Percentiles rank a stretch among this genome's conserved stretches.
Conservation (phyloP, 78 protist genomes). For the slime mould (Dictyostelium discoideum) region DNA sequence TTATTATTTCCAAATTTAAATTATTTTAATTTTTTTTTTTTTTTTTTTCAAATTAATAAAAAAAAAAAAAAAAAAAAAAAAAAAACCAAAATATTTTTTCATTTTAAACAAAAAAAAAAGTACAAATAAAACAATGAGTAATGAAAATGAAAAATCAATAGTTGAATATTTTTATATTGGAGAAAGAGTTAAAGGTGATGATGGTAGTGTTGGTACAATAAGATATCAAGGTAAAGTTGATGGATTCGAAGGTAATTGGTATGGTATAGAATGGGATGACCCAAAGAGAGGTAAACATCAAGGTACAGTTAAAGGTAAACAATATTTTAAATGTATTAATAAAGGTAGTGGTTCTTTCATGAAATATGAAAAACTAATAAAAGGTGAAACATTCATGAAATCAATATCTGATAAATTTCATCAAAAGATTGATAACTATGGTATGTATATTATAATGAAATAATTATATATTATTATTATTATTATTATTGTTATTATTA, state of each 20-base stretch:
- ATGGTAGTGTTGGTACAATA: slow-evolving; percentile 36
- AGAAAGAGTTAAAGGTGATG: slow-evolving; percentile 52
- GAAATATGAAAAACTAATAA: slow-evolving; percentile 32
- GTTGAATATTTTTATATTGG: background rate
- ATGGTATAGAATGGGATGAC: slow-evolving; percentile 62
- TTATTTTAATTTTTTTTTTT: no score
- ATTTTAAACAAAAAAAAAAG: no score
- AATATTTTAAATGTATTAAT: slow-evolving; percentile 35
- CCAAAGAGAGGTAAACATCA: slow-evolving; percentile 41
- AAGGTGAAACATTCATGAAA: background rate
- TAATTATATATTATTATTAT: no score
- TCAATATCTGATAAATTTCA: background rate
- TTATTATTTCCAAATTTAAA: no score
- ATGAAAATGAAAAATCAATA: background rate
- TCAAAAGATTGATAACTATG: slow-evolving; percentile 12
- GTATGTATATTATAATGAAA: background rate
- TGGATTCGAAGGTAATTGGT: slow-evolving; percentile 68
- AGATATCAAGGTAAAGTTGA: slow-evolving; percentile 47
- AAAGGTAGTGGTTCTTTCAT: slow-evolving; percentile 48
- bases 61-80: no score
- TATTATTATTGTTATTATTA: background rate
- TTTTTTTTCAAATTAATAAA: no score
- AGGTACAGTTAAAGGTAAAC: slow-evolving; percentile 47
- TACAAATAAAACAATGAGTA: background rate
- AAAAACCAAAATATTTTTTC: background rate